These are phyloP conservation scores for Euphorbia tirucalli DNA, from an alignment of 345 rosid genomes.

Conservation along the genomic window DNA sequence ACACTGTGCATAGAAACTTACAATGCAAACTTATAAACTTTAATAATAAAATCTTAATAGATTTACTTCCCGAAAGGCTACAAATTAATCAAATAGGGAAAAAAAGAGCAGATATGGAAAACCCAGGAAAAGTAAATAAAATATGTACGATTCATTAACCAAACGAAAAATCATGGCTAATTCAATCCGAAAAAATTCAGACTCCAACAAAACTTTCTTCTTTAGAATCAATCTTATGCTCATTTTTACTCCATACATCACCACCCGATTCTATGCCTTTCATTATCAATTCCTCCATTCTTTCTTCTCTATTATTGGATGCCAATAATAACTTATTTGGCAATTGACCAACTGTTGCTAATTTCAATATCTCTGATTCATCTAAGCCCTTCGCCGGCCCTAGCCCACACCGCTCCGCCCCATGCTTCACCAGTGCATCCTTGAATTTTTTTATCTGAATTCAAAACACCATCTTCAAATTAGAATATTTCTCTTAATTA, in stretches of 20 bases:
- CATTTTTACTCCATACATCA: slow-evolving; percentile 8
- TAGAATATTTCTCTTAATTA: too few species aligned
- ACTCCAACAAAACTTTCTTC: slow-evolving; percentile 19
- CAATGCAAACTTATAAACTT: too few species aligned
- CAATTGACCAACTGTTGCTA: slow-evolving; percentile 38
- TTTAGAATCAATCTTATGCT: not conserved
- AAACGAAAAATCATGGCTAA: not conserved
- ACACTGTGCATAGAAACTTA: too few species aligned
- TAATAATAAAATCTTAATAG: too few species aligned
- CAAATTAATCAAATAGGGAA: not conserved
- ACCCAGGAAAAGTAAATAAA: not conserved
- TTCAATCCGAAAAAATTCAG: not conserved
- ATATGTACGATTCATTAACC: not conserved
- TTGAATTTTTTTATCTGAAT: slow-evolving; percentile 62
- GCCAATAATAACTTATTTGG: not conserved
- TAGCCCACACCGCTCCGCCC: slow-evolving; percentile 38
- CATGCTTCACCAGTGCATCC: slow-evolving; percentile 56
- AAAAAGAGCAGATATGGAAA: too few species aligned
- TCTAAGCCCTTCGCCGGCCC: slow-evolving; percentile 57
- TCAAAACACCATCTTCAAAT: not conserved
- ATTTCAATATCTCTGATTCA: slow-evolving; percentile 34
- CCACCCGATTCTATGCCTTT: slow-evolving; percentile 17
- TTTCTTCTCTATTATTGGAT: slow-evolving; percentile 5
- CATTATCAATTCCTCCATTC: slow-evolving; percentile 15
- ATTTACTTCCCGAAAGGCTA: too few species aligned